phyloP scores from a whole-genome alignment of 768 basidiomycete genomes.

The Hydnomerulius pinastri region DNA sequence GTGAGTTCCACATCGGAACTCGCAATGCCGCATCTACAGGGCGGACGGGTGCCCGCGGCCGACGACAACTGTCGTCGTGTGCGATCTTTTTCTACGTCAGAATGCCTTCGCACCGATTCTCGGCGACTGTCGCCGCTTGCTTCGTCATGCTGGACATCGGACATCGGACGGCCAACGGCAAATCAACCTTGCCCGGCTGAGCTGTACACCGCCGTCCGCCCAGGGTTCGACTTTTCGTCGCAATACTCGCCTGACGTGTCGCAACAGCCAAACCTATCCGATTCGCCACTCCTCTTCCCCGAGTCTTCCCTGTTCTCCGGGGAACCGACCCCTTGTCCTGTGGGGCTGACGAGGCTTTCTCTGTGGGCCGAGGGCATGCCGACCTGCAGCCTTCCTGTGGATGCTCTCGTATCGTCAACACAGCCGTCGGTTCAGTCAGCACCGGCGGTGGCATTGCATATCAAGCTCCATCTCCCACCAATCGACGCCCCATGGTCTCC shows the following conservation, averaged over 20 bases:
- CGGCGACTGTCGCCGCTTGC: slow-evolving; percentile 35
- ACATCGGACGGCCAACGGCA: slow-evolving; percentile 26
- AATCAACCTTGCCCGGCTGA: slow-evolving; percentile 26
- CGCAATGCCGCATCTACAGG: slow-evolving; percentile 23
- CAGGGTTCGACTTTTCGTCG: slow-evolving; percentile 14
- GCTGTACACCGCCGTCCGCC: slow-evolving; percentile 26
- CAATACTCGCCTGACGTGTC: slow-evolving; percentile 28
- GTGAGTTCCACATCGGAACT: slow-evolving; percentile 26
- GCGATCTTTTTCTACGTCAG: slow-evolving; percentile 33
- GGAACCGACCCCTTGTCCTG: slow-evolving; percentile 35
- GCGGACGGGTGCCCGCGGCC: slow-evolving; percentile 18
- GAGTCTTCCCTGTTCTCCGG: slow-evolving; percentile 29
- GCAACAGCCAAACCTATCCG: slow-evolving; percentile 22
- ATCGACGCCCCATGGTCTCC: slow-evolving; percentile 54
- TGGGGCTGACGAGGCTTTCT: slow-evolving; percentile 42
- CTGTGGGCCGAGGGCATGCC: slow-evolving; percentile 71
- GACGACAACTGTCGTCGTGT: slow-evolving; percentile 33
- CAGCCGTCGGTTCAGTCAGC: slow-evolving; percentile 37
- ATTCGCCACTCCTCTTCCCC: slow-evolving; percentile 31
- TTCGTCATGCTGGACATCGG: slow-evolving; percentile 30
- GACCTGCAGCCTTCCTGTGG: slow-evolving; percentile 60
- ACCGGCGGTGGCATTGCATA: slow-evolving; percentile 50
- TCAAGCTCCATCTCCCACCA: slow-evolving; percentile 59
- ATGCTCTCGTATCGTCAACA: slow-evolving; percentile 47
- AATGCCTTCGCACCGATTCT: slow-evolving; percentile 26